Evolutionary conservation across 2,329 filamentous ascomycete species (phyloP).

Genomic region (Elsinoe ampelina): DNA sequence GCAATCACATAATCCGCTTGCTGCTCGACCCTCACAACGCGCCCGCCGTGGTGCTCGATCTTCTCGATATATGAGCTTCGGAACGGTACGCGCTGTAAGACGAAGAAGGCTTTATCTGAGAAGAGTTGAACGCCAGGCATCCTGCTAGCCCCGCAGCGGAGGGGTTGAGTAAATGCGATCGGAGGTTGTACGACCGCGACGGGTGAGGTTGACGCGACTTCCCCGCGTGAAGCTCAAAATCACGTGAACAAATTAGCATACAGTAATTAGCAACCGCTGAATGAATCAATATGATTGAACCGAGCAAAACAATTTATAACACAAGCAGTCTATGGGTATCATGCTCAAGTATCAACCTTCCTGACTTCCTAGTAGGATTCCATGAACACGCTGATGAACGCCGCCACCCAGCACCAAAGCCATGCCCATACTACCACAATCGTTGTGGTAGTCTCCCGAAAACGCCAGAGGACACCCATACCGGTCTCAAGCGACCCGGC

Average conservation of each 20-base stretch:
- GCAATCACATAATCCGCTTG: slow-evolving; percentile 50
- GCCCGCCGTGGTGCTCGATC: slow-evolving; percentile 48
- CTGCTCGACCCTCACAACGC: slow-evolving; percentile 43
- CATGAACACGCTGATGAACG: too few relatives aligned
- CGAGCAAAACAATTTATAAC: too few relatives aligned
- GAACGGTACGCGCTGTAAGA: slow-evolving; percentile 45
- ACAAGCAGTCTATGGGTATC: too few relatives aligned
- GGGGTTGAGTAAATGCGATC: not conserved
- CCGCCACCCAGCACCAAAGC: too few relatives aligned
- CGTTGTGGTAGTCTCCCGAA: not conserved
- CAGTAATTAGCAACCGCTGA: too few relatives aligned
- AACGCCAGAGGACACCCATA: not conserved
- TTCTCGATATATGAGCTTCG: slow-evolving; percentile 40
- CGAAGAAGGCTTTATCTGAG: slow-evolving; percentile 47
- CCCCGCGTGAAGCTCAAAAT: not conserved
- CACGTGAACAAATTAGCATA: not conserved
- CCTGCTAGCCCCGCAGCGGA: not conserved
- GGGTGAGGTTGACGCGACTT: not conserved
- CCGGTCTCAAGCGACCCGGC: not conserved
- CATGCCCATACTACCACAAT: not conserved
- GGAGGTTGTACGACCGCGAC: not conserved
- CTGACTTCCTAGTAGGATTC: too few relatives aligned
- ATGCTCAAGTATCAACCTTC: too few relatives aligned
- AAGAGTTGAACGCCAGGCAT: slow-evolving; percentile 35
- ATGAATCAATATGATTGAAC: not conserved